Conservation (phyloP, 73 alveolate genomes). For the Stentor coeruleus region DNA sequence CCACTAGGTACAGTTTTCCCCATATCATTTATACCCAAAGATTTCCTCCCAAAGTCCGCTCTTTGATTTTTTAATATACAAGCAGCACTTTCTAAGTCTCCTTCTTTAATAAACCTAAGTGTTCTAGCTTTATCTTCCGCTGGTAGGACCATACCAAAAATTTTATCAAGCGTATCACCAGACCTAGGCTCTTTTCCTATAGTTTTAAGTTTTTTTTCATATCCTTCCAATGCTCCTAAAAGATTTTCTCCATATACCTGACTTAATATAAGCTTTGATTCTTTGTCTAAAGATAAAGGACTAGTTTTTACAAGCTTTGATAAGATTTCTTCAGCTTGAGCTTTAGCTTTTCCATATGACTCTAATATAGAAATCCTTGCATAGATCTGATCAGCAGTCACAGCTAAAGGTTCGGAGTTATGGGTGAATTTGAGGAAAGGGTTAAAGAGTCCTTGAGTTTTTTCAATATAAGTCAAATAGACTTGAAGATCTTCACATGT, state of each 20-base stretch:
- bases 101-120: neutral
- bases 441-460: neutral
- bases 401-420: neutral
- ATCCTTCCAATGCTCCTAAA: neutral
- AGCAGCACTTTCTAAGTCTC: slow-evolving; percentile 10
- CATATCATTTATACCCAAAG: neutral
- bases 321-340: neutral
- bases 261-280: too few relatives aligned
- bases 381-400: neutral
- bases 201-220: neutral
- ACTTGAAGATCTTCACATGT: neutral
- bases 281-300: neutral
- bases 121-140: neutral
- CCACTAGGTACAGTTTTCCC: neutral
- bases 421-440: neutral
- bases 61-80: neutral
- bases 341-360: neutral
- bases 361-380: neutral
- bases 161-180: neutral
- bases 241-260: neutral
- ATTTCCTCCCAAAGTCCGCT: neutral
- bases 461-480: neutral
- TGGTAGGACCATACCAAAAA: neutral
- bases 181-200: neutral
- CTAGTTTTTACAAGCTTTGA: neutral